Conservation (phyloP, 169 alveolate genomes). For the Perkinsus marinus region DNA sequence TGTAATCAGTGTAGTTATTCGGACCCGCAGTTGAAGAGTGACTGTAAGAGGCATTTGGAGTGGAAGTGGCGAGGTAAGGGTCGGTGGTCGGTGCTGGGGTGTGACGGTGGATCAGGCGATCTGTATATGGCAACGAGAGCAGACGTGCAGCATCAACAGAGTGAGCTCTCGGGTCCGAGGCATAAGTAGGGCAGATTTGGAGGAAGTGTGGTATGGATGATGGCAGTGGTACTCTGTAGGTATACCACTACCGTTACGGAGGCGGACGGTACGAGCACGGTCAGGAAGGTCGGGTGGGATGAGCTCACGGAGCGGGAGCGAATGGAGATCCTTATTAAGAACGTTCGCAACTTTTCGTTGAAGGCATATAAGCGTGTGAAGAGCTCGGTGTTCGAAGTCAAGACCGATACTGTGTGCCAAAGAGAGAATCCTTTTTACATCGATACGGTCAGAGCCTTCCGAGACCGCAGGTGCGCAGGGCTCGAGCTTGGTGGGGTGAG, state of each 20-base stretch:
- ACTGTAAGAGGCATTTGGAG: constrained; percentile 68
- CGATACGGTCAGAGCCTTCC: constrained; percentile 79
- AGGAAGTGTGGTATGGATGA: constrained; percentile 13
- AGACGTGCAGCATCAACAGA: not conserved
- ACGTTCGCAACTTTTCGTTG: constrained; percentile 16
- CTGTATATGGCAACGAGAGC: not conserved
- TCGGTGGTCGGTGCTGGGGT: no score
- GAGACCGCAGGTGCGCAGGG: no score
- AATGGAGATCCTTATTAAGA: constrained; percentile 4
- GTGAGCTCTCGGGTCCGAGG: not conserved
- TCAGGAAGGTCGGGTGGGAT: constrained; percentile 5
- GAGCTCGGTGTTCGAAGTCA: constrained; percentile 15
- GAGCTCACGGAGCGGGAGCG: constrained; percentile 19
- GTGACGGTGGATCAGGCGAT: not conserved
- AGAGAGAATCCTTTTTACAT: constrained; percentile 96
- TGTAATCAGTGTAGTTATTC: constrained; percentile 89
- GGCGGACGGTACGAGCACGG: not conserved
- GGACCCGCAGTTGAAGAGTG: constrained; percentile 19
- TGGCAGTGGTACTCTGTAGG: constrained; percentile 35
- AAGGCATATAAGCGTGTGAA: constrained; percentile 31
- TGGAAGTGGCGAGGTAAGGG: constrained; percentile 87
- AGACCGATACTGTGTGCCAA: constrained; percentile 68
- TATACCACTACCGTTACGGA: constrained; percentile 14
- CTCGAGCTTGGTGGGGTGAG: no score
- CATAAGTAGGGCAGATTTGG: not conserved